These are phyloP conservation scores for Collybiopsis luxurians DNA, from an alignment of 768 basidiomycete species.

Conservation along the genomic window DNA sequence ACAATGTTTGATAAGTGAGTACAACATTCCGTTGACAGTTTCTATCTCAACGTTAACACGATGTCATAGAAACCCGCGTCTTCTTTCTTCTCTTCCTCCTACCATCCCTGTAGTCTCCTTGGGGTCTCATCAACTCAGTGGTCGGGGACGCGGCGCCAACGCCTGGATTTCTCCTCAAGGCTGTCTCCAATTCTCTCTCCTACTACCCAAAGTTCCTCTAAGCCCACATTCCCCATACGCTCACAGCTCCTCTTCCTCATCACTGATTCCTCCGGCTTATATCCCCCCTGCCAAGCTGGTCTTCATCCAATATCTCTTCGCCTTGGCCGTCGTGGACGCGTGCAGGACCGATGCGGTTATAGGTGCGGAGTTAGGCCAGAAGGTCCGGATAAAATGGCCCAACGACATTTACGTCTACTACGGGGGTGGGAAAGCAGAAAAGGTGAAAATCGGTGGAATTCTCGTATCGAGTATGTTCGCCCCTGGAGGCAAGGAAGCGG, in stretches of 20 bases:
- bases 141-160: slow-evolving; percentile 86
- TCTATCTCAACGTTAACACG: slow-evolving; percentile 2
- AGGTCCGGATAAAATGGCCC: slow-evolving; percentile 90
- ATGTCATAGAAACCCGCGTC: slow-evolving; percentile 62
- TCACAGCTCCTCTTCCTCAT: slow-evolving; percentile 69
- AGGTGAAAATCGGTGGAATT: slow-evolving; percentile 87
- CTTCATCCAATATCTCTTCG: slow-evolving; percentile 91
- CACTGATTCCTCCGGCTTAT: slow-evolving; percentile 75
- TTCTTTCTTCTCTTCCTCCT: slow-evolving; percentile 66
- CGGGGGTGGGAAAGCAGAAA: slow-evolving; percentile 42
- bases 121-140: slow-evolving; percentile 84
- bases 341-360: slow-evolving; percentile 62
- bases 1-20: slow-evolving; percentile 90
- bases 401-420: slow-evolving; percentile 85
- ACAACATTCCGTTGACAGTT: not conserved
- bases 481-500: slow-evolving; percentile 32
- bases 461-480: slow-evolving; percentile 44
- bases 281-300: slow-evolving; percentile 66
- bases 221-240: not conserved
- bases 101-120: slow-evolving; percentile 67
- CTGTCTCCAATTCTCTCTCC: slow-evolving; percentile 81
- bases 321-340: slow-evolving; percentile 85
- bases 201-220: slow-evolving; percentile 20
- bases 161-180: slow-evolving; percentile 91
- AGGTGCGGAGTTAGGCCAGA: slow-evolving; percentile 42